Evolutionary conservation across 371 early-diverging fungal species (phyloP), one percentile per base, ranked within the genome.

Genomic region (Blastocladiella emersonii): DNA sequence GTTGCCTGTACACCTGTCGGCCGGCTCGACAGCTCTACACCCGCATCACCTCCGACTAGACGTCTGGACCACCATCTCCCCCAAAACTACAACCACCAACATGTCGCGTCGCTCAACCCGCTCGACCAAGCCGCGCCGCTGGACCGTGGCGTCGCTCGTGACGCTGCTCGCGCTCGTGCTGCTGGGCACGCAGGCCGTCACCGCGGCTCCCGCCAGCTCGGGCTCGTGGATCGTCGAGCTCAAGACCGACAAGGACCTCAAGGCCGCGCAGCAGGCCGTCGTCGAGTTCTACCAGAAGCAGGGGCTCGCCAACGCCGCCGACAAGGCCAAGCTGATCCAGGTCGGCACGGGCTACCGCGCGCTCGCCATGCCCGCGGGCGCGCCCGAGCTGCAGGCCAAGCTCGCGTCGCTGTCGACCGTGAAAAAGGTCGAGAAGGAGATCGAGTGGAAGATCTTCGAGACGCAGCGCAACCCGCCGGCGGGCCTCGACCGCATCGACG

Each of bases 171-270:
- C n/a, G n/a, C n/a, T n/a, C n/a, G n/a, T n/a, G n/a, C n/a, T n/a
- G n/a, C n/a, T n/a, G n/a, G n/a, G n/a, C n/a, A n/a, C n/a, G n/a
- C n/a, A n/a, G n/a, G n/a, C n/a, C n/a, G n/a, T n/a, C n/a, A n/a
- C n/a, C n/a, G n/a, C n/a, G n/a, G n/a, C n/a, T n/a, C n/a, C n/a
- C n/a, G n/a, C n/a, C n/a, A n/a, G n/a, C n/a, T n/a, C n/a, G n/a
- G n/a, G n/a, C n/a, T n/a, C n/a, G n/a, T 48, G 48, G 48, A 48
- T 48, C 23, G 25, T 48, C 48, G 48, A 48, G 48, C 48, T 48
- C 48, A 21, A 41, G 3, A 19, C 21, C 23, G 3, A 8, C 7
- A 1, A 8, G 4, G 48, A 48, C 48, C 19, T n/a, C 48, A n/a
- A 48, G 23, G n/a, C 48, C 23, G 48, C 48, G 25, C n/a, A n/a